Evolutionary conservation across 202 grass and related monocot genomes (phyloP), one percentile per base, ranked within the genome.

Genomic region (Alloteropsis angusta): DNA sequence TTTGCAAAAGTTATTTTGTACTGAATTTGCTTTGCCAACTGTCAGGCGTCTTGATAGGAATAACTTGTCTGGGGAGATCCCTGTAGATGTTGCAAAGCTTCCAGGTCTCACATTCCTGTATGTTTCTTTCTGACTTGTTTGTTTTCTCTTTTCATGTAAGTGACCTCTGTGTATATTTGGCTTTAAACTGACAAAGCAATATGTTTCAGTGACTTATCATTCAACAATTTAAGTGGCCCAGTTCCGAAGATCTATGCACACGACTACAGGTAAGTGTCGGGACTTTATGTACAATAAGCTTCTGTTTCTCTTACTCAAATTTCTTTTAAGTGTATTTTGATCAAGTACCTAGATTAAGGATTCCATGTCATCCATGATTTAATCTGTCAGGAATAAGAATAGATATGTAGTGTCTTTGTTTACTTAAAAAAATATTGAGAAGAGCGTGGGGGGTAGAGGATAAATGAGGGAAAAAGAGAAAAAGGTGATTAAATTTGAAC

Each of bases 91-190:
- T 84, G 96, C 96, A 68, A 93, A 86, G 85, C 92, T 95, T 87
- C 76, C 81, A 79, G 89, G 90, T 77, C 92, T 99, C 82, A 87
- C 89, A 83, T 99, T 99, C 86, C 87, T 99, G 96, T 99, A 93
- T 75, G 96, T 91, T 73, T 55, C 80, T 61, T 64, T 55, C 79
- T 28, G 39, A 57, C 80, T 52, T 86, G 25, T 76, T 67, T 68
- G 10, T 79, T 65, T 61, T 56, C 36, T 84, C 15, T 57, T 72
- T 72, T 63, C 15, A 39, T 43, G 58, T 17, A 70, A 64, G 41
- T 66, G 34, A 23, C 67, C 60, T 49, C 19, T 53, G 35, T 63
- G 28, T 81, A 75, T n/a, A 61, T 37, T 75, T 73, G 9, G 43
- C 72, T 80, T 82, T 48, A 71, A 75, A 61, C 71, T 89, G 75